Base-by-base conservation (phyloP, 257 asterid species). In the Ilex aquifolium region DNA sequence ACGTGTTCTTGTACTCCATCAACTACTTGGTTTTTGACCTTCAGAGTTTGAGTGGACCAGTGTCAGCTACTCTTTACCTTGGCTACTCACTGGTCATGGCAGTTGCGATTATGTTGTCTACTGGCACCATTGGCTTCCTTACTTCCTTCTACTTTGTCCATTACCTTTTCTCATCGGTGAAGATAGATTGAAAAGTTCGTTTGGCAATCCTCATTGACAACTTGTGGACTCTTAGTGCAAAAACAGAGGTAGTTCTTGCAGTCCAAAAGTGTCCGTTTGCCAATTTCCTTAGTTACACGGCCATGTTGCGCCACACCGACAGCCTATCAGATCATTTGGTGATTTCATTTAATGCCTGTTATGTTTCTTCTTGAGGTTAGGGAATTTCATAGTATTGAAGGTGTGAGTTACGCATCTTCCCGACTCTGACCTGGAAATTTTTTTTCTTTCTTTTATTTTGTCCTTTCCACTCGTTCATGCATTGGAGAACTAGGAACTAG, bases 71-170 rank as follows among this genome's bases (percentile, higher is more conserved):
- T 4, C 90, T 87, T 44, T 87, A 85, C 64, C 80, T 90, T 49
- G 95, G 97, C 2, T 85, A 90, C 72, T 90, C 97, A 2, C 71
- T 90, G 69, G 71, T 90, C 66, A 87, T 90, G 88, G 97, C 91
- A 1, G 7, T 81, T 0, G 94, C 97, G 0, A 77, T 90, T 64
- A 85, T 90, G 95, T 84, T 87, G 7, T 80, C 91, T 42, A 85
- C 95, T 1, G 97, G 95, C 60, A 80, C 97, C 17, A 85, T 90
- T 2, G 95, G 97, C 10, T 87, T 90, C 67, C 83, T 90, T 16
- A 81, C 97, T 3, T 90, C 95, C 3, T 90, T 90, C 76, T 85
- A 76, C 80, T 90, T 90, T 29, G 90, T 87, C 61, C 95, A 87
- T 72, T 86, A 82, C 78, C 90, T 90, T 31, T 90, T 90, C 74